Percentiles rank a stretch among this genome's conserved stretches.
These are phyloP conservation scores for Mycena rebaudengoi DNA, from an alignment of 768 basidiomycete species.

Conservation along the genomic window DNA sequence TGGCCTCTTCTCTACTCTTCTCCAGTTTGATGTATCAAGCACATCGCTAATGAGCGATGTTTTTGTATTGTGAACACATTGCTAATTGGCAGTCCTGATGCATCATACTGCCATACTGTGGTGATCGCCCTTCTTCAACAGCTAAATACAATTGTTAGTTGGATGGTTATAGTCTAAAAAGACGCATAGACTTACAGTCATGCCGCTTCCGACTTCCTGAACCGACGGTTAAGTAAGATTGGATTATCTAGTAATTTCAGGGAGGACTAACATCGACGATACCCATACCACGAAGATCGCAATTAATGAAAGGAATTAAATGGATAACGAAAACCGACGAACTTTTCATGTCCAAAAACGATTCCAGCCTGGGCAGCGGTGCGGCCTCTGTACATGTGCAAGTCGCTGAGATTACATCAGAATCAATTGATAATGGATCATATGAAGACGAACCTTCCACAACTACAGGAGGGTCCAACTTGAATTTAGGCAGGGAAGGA, in stretches of 20 bases:
- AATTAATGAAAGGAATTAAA: not conserved
- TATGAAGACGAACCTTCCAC: slow-evolving; percentile 48
- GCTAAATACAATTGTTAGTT: slow-evolving; percentile 33
- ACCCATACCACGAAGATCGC: slow-evolving; percentile 49
- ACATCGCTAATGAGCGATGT: too few species aligned
- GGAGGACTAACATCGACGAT: slow-evolving; percentile 51
- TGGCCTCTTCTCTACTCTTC: too few species aligned
- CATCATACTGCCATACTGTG: too few species aligned
- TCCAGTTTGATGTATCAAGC: too few species aligned
- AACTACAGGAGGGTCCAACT: slow-evolving; percentile 62
- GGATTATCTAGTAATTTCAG: too few species aligned
- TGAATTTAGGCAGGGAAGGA: too few species aligned
- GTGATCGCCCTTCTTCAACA: slow-evolving; percentile 63
- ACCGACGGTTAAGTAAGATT: not conserved
- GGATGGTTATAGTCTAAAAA: not conserved
- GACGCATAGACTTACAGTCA: slow-evolving; percentile 43
- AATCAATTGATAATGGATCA: not conserved
- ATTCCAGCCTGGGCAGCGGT: slow-evolving; percentile 58
- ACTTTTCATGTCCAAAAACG: slow-evolving; percentile 66
- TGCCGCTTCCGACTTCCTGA: slow-evolving; percentile 54
- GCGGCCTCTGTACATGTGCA: slow-evolving; percentile 67
- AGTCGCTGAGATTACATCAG: slow-evolving; percentile 41
- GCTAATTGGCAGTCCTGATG: too few species aligned
- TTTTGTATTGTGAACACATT: too few species aligned
- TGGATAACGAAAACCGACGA: not conserved